A percentile compares a stretch with the other conserved stretches of the same genome.
Conservation (phyloP, 345 rosid species). For the Litchi chinensis region DNA sequence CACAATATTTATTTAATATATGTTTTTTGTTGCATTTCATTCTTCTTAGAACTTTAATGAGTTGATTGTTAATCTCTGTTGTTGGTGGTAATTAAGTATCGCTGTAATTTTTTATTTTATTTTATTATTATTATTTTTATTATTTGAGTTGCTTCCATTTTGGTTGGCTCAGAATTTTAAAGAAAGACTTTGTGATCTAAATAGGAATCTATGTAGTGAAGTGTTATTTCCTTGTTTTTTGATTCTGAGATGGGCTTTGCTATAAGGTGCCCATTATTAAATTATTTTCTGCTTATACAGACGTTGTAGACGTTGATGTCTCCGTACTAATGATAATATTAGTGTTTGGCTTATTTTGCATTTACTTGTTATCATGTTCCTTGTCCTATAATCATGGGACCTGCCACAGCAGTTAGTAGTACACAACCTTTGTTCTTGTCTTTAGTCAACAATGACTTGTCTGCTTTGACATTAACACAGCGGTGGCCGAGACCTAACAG, state of each 20-base stretch:
- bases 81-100: neutral
- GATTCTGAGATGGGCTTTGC: neutral
- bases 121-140: neutral
- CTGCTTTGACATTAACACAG: slow-evolving; percentile 30
- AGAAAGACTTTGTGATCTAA: neutral
- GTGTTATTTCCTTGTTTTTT: neutral
- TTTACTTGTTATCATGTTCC: neutral
- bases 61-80: neutral
- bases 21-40: neutral
- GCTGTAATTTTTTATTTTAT: neutral
- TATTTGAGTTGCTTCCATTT: neutral
- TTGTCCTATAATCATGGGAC: neutral
- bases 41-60: neutral
- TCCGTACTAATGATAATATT: neutral
- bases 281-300: neutral
- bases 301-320: neutral
- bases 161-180: neutral
- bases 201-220: neutral
- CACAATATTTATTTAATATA: neutral
- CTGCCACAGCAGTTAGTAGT: neutral
- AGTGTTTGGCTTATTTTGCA: neutral
- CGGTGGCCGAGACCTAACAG: slow-evolving; percentile 69
- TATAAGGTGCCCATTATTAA: neutral
- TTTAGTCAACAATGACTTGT: slow-evolving; percentile 7
- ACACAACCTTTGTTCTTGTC: neutral